These are phyloP conservation scores for Suhomyces prunicola DNA, from an alignment of 805 yeast genomes.

Conservation along the genomic window DNA sequence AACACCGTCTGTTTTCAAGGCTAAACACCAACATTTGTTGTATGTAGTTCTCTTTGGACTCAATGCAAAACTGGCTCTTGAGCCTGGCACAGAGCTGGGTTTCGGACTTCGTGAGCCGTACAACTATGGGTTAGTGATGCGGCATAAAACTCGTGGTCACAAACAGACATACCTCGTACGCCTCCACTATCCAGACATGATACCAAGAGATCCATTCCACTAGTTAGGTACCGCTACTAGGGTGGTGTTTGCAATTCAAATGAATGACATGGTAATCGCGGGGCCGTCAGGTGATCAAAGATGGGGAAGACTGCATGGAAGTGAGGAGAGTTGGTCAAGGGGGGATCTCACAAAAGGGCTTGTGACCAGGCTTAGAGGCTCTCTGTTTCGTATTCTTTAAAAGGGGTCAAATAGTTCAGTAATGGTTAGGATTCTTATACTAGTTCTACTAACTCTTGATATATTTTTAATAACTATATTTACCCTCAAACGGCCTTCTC, in stretches of 20 bases:
- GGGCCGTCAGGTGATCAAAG: slow-evolving; percentile 1
- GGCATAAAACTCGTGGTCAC: background rate
- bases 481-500: slow-evolving; percentile 37
- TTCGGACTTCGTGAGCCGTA: slow-evolving; percentile 1
- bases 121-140: slow-evolving; percentile 1
- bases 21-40: slow-evolving; percentile 19
- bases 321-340: background rate
- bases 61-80: slow-evolving; percentile 15
- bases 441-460: background rate
- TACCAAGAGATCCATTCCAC: slow-evolving; percentile 12
- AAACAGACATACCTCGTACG: slow-evolving; percentile 14
- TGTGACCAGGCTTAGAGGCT: too few relatives aligned
- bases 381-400: too few relatives aligned
- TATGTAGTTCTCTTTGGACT: slow-evolving; percentile 15
- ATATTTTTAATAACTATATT: background rate
- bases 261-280: slow-evolving; percentile 1
- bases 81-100: slow-evolving; percentile 7
- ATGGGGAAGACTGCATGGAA: background rate
- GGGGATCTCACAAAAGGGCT: background rate
- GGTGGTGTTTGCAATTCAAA: background rate
- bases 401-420: too few relatives aligned
- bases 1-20: slow-evolving; percentile 17
- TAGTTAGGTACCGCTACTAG: background rate
- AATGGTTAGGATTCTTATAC: too few relatives aligned
- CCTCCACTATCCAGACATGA: slow-evolving; percentile 14